A percentile compares a stretch with the other conserved stretches of the same genome.
phyloP scores from a whole-genome alignment of 192 early-diverging fungal genomes.

The Phycomyces blakesleeanus region DNA sequence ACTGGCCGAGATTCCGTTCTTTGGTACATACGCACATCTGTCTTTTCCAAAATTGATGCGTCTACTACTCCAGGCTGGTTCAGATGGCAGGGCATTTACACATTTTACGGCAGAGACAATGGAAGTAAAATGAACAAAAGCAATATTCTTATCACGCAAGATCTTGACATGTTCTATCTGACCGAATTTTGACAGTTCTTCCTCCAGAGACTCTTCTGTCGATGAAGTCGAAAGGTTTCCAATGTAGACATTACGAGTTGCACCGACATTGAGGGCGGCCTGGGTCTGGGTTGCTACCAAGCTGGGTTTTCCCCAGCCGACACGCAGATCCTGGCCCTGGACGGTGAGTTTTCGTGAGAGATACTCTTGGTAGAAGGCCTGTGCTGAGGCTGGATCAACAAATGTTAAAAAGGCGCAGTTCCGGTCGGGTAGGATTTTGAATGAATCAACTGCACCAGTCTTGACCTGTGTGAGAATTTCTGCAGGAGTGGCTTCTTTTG shows the following conservation, averaged over 20 bases:
- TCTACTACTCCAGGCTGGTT: constrained; percentile 51
- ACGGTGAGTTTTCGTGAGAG: constrained; percentile 47
- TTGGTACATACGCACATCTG: constrained; percentile 55
- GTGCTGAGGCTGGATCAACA: constrained; percentile 60
- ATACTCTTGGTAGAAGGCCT: constrained; percentile 52
- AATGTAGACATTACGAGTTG: constrained; percentile 77
- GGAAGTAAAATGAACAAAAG: constrained; percentile 76
- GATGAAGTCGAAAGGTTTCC: constrained; percentile 59
- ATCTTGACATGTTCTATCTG: constrained; percentile 69
- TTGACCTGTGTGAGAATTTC: constrained; percentile 69
- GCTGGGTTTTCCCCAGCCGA: constrained; percentile 76
- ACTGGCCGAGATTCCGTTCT: too few species aligned
- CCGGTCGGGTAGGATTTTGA: constrained; percentile 68
- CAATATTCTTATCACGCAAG: constrained; percentile 69
- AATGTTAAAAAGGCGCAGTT: constrained; percentile 82
- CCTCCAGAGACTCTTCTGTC: constrained; percentile 46
- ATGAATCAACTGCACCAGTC: constrained; percentile 64
- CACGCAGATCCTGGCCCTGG: constrained; percentile 54
- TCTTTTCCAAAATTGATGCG: constrained; percentile 82
- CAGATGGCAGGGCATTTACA: constrained; percentile 55
- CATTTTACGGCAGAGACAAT: constrained; percentile 69
- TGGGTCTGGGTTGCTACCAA: constrained; percentile 43
- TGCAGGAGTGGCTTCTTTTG: constrained; percentile 46
- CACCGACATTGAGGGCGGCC: constrained; percentile 58
- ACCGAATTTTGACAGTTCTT: constrained; percentile 66